Evolutionary conservation across 345 rosid genomes (phyloP), one percentile per base, ranked within the genome.

Genomic region (Boechera retrofracta): DNA sequence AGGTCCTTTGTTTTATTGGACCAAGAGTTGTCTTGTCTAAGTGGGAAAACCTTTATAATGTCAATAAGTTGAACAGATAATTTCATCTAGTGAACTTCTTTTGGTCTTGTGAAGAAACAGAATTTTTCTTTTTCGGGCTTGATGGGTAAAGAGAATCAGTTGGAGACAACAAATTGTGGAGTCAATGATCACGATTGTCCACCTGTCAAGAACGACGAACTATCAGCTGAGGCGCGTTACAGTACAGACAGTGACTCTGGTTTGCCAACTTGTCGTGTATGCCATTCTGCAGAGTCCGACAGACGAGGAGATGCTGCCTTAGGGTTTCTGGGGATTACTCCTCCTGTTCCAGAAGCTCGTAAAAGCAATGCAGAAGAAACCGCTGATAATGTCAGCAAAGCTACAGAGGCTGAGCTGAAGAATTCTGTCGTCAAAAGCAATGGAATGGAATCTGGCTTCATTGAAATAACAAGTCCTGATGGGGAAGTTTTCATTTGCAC

Each of bases 281-380:
- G 98, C 85, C 98, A 94, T 18, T 92, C 97, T 83, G 86, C 84
- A 67, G 97, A 94, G 82, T 90, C 98, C 35, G 98, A 94, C 71
- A 90, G 80, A 78, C 73, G 85, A 61, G 98, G 98, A 66, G 98
- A 94, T 81, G 80, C 76, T 35, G 97, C 89, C 2, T 87, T 94
- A 66, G 92, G 84, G 41, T 81, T 87, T 82, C 64, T 94, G 76
- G 97, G 95, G 13, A 94, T 94, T 57, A 49, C 71, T 61, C 87
- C 86, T 49, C 91, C 91, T 3, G 18, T 79, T 49, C 86, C 48
- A 21, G 90, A 85, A 69, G 71, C 76, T 36, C 51, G 56, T 13
- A 79, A 80, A 85, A 86, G 76, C 73, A 75, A 83, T 70, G 91
- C 72, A 31, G 79, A 69, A 4, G 77, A 18, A 29, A 81, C 76